These are phyloP conservation scores for Apiospora saccharicola DNA, from an alignment of 2,329 filamentous ascomycete genomes.

Conservation along the genomic window DNA sequence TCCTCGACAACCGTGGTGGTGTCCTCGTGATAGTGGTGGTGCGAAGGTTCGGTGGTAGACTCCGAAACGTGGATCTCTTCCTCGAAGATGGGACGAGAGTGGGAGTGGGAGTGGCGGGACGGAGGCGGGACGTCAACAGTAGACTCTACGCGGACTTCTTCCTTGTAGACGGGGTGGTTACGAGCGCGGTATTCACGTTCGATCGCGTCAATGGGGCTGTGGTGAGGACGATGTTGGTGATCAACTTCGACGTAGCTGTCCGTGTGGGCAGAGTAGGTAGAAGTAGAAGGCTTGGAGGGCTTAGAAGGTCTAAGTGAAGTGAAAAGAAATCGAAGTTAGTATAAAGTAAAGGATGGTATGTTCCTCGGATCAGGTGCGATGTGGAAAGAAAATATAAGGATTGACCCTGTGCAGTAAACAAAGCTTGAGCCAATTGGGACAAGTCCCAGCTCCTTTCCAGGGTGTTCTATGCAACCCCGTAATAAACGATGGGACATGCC, in stretches of 20 bases:
- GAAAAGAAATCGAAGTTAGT: background rate
- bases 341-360: constrained; percentile 6
- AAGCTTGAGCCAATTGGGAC: constrained; percentile 15
- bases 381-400: constrained; percentile 15
- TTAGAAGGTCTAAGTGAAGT: constrained; percentile 10
- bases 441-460: constrained; percentile 20
- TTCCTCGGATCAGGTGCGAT: background rate
- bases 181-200: constrained; percentile 73
- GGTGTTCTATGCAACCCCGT: constrained; percentile 13
- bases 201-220: constrained; percentile 65
- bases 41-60: constrained; percentile 61
- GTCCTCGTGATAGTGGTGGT: constrained; percentile 52
- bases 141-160: constrained; percentile 36
- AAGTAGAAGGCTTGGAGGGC: constrained; percentile 32
- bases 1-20: constrained; percentile 15
- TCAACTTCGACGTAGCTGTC: constrained; percentile 74
- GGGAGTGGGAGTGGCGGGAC: constrained; percentile 45
- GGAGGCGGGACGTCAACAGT: constrained; percentile 43
- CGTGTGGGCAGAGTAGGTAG: constrained; percentile 42
- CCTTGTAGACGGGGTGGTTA: constrained; percentile 58
- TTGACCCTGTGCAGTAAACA: constrained; percentile 14
- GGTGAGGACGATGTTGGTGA: constrained; percentile 56
- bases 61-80: constrained; percentile 58
- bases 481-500: background rate
- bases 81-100: constrained; percentile 48